Evolutionary conservation across 148 eudicot genomes (phyloP).

Genomic region (Rhododendron vialii): DNA sequence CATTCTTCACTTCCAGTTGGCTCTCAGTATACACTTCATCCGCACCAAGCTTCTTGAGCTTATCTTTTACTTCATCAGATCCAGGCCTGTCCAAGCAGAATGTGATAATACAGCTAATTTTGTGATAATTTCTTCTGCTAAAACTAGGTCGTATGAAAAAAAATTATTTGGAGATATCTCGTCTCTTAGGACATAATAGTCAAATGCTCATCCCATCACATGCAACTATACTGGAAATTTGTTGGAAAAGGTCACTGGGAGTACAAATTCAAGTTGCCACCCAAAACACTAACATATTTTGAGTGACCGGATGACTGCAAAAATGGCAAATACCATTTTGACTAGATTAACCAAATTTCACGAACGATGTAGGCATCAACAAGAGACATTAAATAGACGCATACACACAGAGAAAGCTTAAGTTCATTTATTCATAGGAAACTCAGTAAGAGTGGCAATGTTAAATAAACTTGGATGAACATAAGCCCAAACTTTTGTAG

Average conservation of each 20-base stretch:
- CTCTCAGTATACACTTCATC: constrained; percentile 75
- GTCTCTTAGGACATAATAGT: not conserved
- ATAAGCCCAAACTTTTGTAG: constrained; percentile 3
- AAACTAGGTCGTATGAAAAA: not conserved
- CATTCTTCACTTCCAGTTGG: constrained; percentile 71
- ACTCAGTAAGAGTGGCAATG: not conserved
- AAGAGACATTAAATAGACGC: not conserved
- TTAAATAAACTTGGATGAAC: not conserved
- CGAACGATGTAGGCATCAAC: not conserved
- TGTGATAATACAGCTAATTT: not conserved
- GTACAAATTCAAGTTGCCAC: not conserved
- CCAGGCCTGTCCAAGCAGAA: constrained; percentile 49
- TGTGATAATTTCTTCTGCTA: not conserved
- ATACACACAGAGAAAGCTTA: not conserved
- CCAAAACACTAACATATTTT: not conserved
- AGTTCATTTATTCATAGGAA: not conserved
- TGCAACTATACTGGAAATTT: not conserved
- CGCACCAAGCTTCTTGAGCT: constrained; percentile 81
- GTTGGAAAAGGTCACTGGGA: not conserved
- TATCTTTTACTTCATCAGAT: constrained; percentile 78
- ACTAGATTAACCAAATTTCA: not conserved
- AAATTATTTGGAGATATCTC: not conserved
- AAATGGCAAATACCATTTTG: not conserved
- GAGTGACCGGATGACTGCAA: not conserved
- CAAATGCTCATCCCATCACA: not conserved